These are phyloP conservation scores for Zoysia matrella DNA, from an alignment of 202 grass and related monocot genomes.

Conservation along the genomic window DNA sequence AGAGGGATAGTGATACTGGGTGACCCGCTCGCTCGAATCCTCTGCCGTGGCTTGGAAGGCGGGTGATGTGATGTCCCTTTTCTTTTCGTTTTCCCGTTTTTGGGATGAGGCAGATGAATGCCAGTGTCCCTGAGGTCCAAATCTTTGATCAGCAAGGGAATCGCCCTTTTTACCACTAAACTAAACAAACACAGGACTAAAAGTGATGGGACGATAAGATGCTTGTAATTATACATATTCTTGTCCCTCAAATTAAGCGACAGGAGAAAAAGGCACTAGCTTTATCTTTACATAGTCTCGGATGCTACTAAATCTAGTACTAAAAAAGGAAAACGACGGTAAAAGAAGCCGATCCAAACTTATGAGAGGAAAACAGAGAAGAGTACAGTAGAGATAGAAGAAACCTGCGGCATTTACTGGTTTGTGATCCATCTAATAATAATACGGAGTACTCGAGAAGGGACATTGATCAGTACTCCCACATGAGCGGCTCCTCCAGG, in stretches of 20 bases:
- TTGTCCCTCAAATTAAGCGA: conserved; percentile 61
- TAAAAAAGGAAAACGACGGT: conserved; percentile 1
- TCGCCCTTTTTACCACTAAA: conserved; percentile 48
- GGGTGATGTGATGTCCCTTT: not conserved
- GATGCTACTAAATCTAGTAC: conserved; percentile 24
- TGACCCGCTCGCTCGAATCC: conserved; percentile 22
- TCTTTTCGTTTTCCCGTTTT: not conserved
- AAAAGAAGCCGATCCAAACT: not conserved
- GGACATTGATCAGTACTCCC: conserved; percentile 70
- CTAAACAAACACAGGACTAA: not conserved
- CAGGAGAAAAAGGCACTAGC: conserved; percentile 5
- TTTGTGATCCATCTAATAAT: not conserved
- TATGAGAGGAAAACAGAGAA: conserved; percentile 13
- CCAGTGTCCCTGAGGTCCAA: conserved; percentile 6
- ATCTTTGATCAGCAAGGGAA: too few species aligned
- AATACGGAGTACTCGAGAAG: not conserved
- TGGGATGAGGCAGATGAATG: not conserved
- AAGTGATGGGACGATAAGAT: conserved; percentile 48
- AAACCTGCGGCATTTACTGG: conserved; percentile 40
- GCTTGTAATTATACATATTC: conserved; percentile 65
- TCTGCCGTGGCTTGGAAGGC: conserved; percentile 27
- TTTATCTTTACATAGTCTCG: conserved; percentile 43
- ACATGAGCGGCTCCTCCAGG: conserved; percentile 80
- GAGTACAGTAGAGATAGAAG: too few species aligned
- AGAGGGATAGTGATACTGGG: not conserved